Base-by-base conservation (phyloP, 768 basidiomycete genomes). In the Arthromyces matolae region DNA sequence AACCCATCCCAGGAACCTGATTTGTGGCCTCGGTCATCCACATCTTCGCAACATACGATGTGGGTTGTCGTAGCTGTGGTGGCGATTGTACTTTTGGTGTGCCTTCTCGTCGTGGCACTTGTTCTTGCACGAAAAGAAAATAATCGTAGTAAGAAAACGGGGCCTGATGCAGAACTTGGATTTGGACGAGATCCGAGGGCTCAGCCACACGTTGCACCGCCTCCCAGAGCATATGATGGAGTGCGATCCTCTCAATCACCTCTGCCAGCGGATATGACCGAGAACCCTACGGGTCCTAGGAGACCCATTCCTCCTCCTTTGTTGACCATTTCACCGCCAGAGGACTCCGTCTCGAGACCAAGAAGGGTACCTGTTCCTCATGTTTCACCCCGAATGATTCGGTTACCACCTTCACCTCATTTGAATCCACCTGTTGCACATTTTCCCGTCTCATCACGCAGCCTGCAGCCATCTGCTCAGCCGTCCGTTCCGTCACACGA, bases 301-400 rank as follows among this genome's bases (percentile, higher is more conserved):
- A 41, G n/a, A 6, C 16, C 14, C 16, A 36, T 36, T 16, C 47
- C 23, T 19, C 42, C 39, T 20, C 52, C 52, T 12, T 3, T 46
- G 29, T 48, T 53, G 23, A 50, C 41, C 16, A 31, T 53, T 18
- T 50, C 52, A 25, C 32, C 49, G 10, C 49, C 49, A n/a, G 42
- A 50, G 31, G 52, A 49, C n/a, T 5, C 16, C 9, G 37, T 16
- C 9, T 42, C 28, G 27, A 54, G 36, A 22, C 42, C 42, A 13
- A 39, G 24, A 33, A 42, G 48, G 27, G 42, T 53, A 5, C 45
- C 45, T 44, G 53, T 43, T 6, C 42, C 49, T 39, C 42, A 31
- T 35, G 40, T 36, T 38, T 19, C 27, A 23, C 14, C 24, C 10
- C 28, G n/a, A n/a, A n/a, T n/a, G n/a, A n/a, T n/a, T n/a, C n/a